Evolutionary conservation across 148 eudicot species (phyloP).

Genomic region (Rhododendron ferrugineum): DNA sequence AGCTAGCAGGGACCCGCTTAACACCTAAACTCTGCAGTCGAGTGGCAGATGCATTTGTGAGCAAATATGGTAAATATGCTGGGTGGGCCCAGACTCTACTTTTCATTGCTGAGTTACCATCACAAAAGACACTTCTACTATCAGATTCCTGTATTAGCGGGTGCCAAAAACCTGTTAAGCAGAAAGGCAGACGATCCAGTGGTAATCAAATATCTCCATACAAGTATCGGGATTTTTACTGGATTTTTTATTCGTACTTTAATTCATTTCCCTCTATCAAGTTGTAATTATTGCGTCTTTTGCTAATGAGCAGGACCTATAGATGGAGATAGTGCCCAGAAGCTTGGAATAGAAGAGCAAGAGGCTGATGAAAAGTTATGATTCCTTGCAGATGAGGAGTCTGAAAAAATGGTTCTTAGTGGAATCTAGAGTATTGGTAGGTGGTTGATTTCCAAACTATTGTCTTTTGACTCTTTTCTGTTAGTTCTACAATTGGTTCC

Average conservation of each 20-base stretch:
- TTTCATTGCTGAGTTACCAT: slow-evolving; percentile 91
- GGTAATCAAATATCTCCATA: neutral
- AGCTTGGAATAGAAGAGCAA: slow-evolving; percentile 2
- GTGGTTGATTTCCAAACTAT: neutral
- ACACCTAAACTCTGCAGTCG: slow-evolving; percentile 59
- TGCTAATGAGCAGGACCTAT: neutral
- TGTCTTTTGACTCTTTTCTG: neutral
- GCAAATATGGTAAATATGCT: slow-evolving; percentile 88
- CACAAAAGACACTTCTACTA: slow-evolving; percentile 63
- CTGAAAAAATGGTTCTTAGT: neutral
- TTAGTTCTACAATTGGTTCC: neutral
- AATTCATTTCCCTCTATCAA: neutral
- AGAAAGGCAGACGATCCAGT: slow-evolving; percentile 11
- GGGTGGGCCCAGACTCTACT: slow-evolving; percentile 98
- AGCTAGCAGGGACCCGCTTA: slow-evolving; percentile 69
- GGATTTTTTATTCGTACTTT: neutral
- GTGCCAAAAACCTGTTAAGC: slow-evolving; percentile 21
- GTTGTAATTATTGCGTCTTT: neutral
- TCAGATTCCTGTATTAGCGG: slow-evolving; percentile 15
- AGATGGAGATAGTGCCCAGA: neutral
- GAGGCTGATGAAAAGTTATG: neutral
- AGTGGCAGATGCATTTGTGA: slow-evolving; percentile 92
- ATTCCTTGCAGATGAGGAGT: neutral
- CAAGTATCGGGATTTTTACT: neutral
- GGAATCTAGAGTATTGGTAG: neutral